Evolutionary conservation across 2,329 filamentous ascomycete species (phyloP), one percentile per base, ranked within the genome.

Genomic region (Cercospora sp.): DNA sequence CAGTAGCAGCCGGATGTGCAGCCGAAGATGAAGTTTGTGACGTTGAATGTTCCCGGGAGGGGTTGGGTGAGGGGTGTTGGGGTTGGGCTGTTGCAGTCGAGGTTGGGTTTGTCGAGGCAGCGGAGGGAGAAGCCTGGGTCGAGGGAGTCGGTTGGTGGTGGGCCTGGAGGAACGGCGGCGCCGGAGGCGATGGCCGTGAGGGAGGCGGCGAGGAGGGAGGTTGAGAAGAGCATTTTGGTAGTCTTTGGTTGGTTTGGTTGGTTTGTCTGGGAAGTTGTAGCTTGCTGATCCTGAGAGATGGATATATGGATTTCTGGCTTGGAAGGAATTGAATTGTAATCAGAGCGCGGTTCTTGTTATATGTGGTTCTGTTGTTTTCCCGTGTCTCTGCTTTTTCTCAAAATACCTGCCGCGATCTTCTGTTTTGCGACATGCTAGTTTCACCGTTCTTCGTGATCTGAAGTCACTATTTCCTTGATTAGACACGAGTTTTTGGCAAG

Each of bases 11-110:
- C 66, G 57, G 18, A 51, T 16, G 69, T 72, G 68, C 73, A 75
- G 66, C 73, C 72, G 66, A 66, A 75, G 68, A 67, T 55, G 70
- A 74, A 75, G 51, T 74, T 67, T 45, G 68, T 69, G 48, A 75
- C 62, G 61, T 51, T 23, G 72, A 74, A 75, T 57, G 16, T 51
- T 28, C 58, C 57, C 0, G 55, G 63, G 26, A 23, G 31, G 18
- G 18, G 9, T 18, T 13, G 16, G 13, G 1, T 48, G n/a, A 31
- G 26, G 23, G 20, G 18, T 1, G 18, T n/a, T 10, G 45, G 18
- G 20, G 9, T 26, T 18, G 59, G 36, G 3, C 3, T 12, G 12
- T 13, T 16, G 59, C 59, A 61, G 6, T 61, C 16, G 23, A 61
- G 59, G 59, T 61, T 36, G 5, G 59, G 36, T 8, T 23, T 61